Evolutionary conservation across 2,329 filamentous ascomycete genomes (phyloP).

Genomic region (Aspergillus quadricinctus): DNA sequence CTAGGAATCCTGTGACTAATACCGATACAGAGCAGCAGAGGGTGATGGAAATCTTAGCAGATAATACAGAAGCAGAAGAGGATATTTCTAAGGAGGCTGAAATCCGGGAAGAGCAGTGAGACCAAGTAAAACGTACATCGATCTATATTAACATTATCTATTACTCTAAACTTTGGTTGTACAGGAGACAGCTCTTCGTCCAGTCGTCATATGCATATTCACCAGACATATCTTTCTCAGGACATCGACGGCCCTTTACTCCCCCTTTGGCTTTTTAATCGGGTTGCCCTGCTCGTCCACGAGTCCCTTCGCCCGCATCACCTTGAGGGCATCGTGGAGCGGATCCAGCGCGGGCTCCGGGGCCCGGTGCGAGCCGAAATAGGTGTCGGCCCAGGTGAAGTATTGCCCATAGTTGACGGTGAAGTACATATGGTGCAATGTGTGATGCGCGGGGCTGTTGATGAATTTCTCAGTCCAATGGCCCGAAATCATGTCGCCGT

Average conservation of each 20-base stretch:
- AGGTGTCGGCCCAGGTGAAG: slow-evolving; percentile 75
- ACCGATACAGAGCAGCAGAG: no score
- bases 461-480: slow-evolving; percentile 47
- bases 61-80: no score
- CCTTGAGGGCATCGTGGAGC: background rate
- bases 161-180: background rate
- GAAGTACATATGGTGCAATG: slow-evolving; percentile 80
- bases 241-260: background rate
- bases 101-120: background rate
- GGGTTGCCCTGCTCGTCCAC: background rate
- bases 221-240: background rate
- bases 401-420: slow-evolving; percentile 86
- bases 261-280: background rate
- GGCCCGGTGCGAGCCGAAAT: slow-evolving; percentile 67
- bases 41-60: no score
- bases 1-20: no score
- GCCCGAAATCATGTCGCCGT: slow-evolving; percentile 56
- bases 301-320: background rate
- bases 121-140: background rate
- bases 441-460: slow-evolving; percentile 88
- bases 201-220: background rate
- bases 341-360: slow-evolving; percentile 1
- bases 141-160: background rate
- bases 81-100: no score
- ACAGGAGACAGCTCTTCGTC: background rate